Conservation (phyloP, 1,284 basidiomycete genomes). For the Coniferiporia weirii region DNA sequence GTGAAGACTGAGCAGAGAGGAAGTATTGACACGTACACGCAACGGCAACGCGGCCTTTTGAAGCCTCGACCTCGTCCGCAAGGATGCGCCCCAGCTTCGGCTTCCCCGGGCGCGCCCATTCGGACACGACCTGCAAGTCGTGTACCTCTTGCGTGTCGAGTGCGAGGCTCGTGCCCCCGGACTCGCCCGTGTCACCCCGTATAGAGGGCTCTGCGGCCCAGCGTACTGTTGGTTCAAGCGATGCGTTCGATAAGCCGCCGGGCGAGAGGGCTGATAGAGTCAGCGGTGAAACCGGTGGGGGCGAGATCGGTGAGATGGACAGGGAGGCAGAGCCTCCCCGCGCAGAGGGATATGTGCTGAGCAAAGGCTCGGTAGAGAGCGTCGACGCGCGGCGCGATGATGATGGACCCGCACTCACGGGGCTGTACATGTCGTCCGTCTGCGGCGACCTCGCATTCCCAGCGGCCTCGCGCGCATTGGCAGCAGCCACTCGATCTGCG, state of each 20-base stretch:
- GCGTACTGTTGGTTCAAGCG: slow-evolving; percentile 24
- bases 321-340: not conserved
- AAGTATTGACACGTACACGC: slow-evolving; percentile 46
- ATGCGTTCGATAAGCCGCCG: not conserved
- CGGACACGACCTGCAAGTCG: slow-evolving; percentile 63
- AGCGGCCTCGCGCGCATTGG: slow-evolving; percentile 15
- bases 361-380: slow-evolving; percentile 11
- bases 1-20: not conserved
- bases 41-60: slow-evolving; percentile 58
- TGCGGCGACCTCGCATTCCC: not conserved
- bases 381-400: not conserved
- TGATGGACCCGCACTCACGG: not conserved
- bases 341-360: not conserved
- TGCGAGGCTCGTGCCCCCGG: slow-evolving; percentile 24
- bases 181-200: slow-evolving; percentile 19
- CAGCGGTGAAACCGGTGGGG: not conserved
- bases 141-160: slow-evolving; percentile 62
- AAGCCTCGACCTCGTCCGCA: slow-evolving; percentile 55
- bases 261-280: not conserved
- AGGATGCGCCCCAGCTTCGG: slow-evolving; percentile 68
- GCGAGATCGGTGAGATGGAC: slow-evolving; percentile 2
- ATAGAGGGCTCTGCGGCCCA: slow-evolving; percentile 6
- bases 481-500: slow-evolving; percentile 8
- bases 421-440: not conserved
- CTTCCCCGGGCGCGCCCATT: slow-evolving; percentile 67